These are phyloP conservation scores for Smithsoniella earleae DNA, from an alignment of 163 green algal species.

Conservation along the genomic window DNA sequence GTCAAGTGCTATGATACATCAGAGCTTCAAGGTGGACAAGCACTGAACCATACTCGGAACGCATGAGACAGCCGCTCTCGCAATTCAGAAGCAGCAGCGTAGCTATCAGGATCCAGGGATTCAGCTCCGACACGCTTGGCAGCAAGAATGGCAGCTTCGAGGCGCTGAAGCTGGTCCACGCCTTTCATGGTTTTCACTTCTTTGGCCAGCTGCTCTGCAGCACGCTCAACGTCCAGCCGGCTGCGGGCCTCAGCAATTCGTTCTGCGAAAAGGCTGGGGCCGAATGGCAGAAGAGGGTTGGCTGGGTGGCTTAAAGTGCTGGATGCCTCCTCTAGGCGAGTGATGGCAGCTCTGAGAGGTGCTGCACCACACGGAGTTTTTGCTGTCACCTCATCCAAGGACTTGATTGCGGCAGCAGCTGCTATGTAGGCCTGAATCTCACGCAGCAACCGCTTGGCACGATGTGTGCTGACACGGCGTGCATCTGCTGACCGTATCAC, in stretches of 20 bases:
- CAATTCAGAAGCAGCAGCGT: slow-evolving; percentile 50
- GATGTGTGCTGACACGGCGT: slow-evolving; percentile 37
- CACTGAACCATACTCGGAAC: slow-evolving; percentile 31
- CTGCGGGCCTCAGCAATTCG: slow-evolving; percentile 39
- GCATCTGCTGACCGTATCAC: slow-evolving; percentile 39
- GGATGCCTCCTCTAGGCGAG: slow-evolving; percentile 23
- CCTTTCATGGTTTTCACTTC: slow-evolving; percentile 40
- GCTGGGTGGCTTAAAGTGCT: slow-evolving; percentile 27
- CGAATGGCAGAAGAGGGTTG: slow-evolving; percentile 24
- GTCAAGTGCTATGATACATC: background rate
- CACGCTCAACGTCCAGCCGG: slow-evolving; percentile 57
- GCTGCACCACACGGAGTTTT: slow-evolving; percentile 10
- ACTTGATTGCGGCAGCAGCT: slow-evolving; percentile 30
- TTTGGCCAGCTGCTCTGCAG: slow-evolving; percentile 50
- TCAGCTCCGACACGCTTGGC: slow-evolving; percentile 59
- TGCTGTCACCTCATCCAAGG: slow-evolving; percentile 30
- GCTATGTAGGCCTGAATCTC: slow-evolving; percentile 43
- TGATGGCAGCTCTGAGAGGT: slow-evolving; percentile 33
- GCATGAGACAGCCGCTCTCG: slow-evolving; percentile 47
- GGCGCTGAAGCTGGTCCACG: slow-evolving; percentile 52
- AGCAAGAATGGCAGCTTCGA: slow-evolving; percentile 66
- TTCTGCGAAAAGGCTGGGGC: slow-evolving; percentile 20
- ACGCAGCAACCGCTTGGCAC: slow-evolving; percentile 44
- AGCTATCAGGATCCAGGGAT: slow-evolving; percentile 51
- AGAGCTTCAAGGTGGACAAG: background rate